Evolutionary conservation across 352 stramenopile species (phyloP).

Genomic region (Globisporangium rhizosaccharum): DNA sequence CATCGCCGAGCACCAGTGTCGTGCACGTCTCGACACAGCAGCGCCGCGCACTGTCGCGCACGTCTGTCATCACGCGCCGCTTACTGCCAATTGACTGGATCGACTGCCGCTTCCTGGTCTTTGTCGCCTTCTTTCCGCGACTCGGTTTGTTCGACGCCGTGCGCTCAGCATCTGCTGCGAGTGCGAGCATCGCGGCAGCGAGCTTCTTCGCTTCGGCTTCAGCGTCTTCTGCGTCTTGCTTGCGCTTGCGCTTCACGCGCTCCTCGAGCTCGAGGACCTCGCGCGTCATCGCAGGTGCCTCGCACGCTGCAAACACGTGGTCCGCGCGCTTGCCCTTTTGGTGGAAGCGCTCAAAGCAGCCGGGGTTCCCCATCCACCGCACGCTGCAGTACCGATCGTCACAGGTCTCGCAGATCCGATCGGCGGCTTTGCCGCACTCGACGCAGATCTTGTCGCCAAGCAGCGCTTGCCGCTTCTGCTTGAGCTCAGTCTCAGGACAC

Average conservation of each 20-base stretch:
- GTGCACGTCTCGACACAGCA: constrained; percentile 35
- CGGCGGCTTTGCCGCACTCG: constrained; percentile 67
- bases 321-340: constrained; percentile 57
- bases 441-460: constrained; percentile 61
- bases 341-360: constrained; percentile 82
- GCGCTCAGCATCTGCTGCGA: constrained; percentile 6
- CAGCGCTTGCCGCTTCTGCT: constrained; percentile 40
- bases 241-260: constrained; percentile 44
- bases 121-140: constrained; percentile 11
- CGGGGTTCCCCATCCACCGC: constrained; percentile 78
- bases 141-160: background rate
- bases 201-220: constrained; percentile 49
- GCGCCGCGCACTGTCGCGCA: constrained; percentile 12
- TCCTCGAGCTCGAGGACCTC: constrained; percentile 58
- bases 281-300: constrained; percentile 21
- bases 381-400: constrained; percentile 80
- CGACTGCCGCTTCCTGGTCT: constrained; percentile 25
- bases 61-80: background rate
- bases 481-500: constrained; percentile 61
- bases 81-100: constrained; percentile 7
- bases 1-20: constrained; percentile 20
- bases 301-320: constrained; percentile 39
- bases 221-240: constrained; percentile 41
- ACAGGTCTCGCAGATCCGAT: constrained; percentile 59
- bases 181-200: constrained; percentile 29